Evolutionary conservation across 164 flowering plant species (phyloP), one percentile per base, ranked within the genome.

Genomic region (Buxus sempervirens): DNA sequence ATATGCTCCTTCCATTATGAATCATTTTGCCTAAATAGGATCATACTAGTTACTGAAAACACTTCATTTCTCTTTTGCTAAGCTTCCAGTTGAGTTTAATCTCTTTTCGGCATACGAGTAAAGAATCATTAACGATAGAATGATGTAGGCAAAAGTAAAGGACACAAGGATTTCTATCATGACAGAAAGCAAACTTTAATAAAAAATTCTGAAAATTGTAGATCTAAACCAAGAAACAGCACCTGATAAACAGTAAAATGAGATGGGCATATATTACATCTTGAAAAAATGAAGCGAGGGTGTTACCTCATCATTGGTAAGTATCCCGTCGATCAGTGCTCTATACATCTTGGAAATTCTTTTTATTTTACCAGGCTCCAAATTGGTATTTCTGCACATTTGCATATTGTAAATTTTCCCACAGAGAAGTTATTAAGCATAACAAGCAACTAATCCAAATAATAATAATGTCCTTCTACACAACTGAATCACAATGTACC

Each of bases 321-420:
- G 38, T 58, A 90, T 74, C 59, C 97, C 99, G 72, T 74, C 71
- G 41, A 78, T 94, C 62, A 95, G 78, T 67, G 96, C 94, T 53
- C 96, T 85, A 71, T 95, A 95, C 60, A 88, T 68, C 80, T 92
- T 95, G 48, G 82, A 76, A 58, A 95, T 83, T 74, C 81, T 86
- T 71, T 89, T 82, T 18, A 13, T 60, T 25, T 67, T 20, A 58
- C 71, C 59, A 49, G 41, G 59, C 63, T 80, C 83, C 22, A 22
- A 0, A 27, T 74, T 72, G 27, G 26, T 73, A 49, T 64, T 70
- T 53, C 92, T 86, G 82, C 65, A 60, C 71, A 66, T 53, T 22
- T 4, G 65, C 18, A 48, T 28, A 59, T 54, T 25, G 65, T 41
- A 73, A 66, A 41, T 38, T n/a, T n/a, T 58, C 60, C 48, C 68